Percentiles rank a stretch among this genome's conserved stretches.
phyloP scores from a whole-genome alignment of 2,329 filamentous ascomycete species.

The Chaetothyriales sp. region DNA sequence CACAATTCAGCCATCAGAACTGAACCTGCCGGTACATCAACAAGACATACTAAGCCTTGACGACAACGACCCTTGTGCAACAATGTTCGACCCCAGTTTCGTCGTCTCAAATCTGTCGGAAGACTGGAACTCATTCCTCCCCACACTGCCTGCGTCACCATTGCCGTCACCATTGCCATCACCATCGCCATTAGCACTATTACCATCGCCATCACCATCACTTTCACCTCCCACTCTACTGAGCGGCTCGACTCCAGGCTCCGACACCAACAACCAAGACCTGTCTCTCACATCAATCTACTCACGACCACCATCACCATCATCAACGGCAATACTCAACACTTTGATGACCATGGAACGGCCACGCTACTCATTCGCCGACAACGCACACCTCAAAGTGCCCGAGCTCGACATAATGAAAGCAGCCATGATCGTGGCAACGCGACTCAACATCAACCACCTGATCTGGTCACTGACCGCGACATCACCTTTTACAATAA shows the following conservation, averaged over 20 bases:
- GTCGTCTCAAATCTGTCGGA: no score
- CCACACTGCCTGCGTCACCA: neutral
- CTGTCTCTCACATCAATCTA: conserved; percentile 3
- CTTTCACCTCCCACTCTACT: neutral
- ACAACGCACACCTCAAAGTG: conserved; percentile 37
- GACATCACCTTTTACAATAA: conserved; percentile 33
- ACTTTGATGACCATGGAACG: no score
- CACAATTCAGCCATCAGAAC: no score
- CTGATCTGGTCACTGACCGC: conserved; percentile 36
- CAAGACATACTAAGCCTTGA: no score
- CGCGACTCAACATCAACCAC: conserved; percentile 29
- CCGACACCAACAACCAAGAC: conserved; percentile 1
- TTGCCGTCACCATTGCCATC: neutral
- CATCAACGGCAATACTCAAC: neutral
- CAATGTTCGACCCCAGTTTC: no score
- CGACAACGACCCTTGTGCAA: no score
- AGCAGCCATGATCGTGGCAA: conserved; percentile 35
- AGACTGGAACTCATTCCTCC: neutral
- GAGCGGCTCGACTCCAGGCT: neutral
- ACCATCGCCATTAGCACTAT: no score
- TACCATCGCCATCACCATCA: neutral
- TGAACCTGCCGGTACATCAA: no score
- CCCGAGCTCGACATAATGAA: conserved; percentile 37
- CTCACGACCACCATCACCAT: conserved; percentile 3
- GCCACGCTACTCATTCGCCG: conserved; percentile 23